phyloP scores from a whole-genome alignment of 768 basidiomycete genomes.

The Lactarius tabidus region DNA sequence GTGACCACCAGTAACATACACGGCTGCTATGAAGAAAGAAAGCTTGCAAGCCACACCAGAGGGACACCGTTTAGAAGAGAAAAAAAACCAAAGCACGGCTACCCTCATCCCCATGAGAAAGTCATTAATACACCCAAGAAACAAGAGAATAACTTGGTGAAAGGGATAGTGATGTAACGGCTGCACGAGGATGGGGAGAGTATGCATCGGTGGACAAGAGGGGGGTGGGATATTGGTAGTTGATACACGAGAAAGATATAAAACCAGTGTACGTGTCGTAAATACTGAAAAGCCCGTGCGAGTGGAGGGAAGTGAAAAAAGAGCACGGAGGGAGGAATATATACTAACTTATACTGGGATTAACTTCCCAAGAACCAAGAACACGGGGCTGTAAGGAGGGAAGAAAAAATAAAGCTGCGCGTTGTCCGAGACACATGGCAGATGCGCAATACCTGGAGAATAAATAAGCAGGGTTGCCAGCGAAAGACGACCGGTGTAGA shows the following conservation, averaged over 20 bases:
- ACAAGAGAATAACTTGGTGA: conserved; percentile 24
- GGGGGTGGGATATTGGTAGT: conserved; percentile 22
- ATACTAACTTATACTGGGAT: conserved; percentile 19
- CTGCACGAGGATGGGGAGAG: conserved; percentile 12
- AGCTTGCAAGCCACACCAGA: conserved; percentile 9
- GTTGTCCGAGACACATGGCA: conserved; percentile 28
- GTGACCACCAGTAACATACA: conserved; percentile 25
- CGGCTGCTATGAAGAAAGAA: conserved; percentile 5
- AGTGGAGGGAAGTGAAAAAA: neutral
- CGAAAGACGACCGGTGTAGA: conserved; percentile 16
- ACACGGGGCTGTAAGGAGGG: conserved; percentile 32
- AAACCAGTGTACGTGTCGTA: conserved; percentile 15
- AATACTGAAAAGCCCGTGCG: conserved; percentile 9
- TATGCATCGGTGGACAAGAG: conserved; percentile 9
- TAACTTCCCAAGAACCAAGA: conserved; percentile 43
- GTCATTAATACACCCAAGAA: conserved; percentile 23
- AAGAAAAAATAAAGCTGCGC: conserved; percentile 32
- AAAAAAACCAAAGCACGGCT: conserved; percentile 16
- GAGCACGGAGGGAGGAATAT: neutral
- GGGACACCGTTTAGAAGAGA: conserved; percentile 1
- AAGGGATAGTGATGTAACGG: conserved; percentile 18
- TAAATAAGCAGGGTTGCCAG: conserved; percentile 27
- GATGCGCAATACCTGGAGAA: conserved; percentile 23
- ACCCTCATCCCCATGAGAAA: neutral
- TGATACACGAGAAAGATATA: conserved; percentile 26